Base-by-base conservation (phyloP, 2,329 filamentous ascomycete species). In the Pestalotiopsis sp. region DNA sequence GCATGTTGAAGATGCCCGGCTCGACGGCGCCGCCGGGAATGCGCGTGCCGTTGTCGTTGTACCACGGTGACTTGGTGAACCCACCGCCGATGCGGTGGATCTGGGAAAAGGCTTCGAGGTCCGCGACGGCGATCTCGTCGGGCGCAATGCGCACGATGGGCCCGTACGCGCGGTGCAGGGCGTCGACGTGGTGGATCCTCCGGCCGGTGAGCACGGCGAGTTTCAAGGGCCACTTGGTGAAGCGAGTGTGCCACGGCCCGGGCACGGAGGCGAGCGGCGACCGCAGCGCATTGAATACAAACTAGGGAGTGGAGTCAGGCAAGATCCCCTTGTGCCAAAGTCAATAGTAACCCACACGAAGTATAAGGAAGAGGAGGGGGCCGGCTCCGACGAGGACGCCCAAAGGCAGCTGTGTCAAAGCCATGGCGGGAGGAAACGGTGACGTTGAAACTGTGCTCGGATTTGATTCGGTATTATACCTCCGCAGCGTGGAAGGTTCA, bases 1-100 rank as follows among this genome's bases (percentile, higher is more conserved):
- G 75, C 3, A 81, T 82, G 24, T 70, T 79, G 73, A 85, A 85
- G 3, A 66, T 38, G n/a, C 58, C 65, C 1, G 74, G 72, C 10
- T 59, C 60, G 26, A 22, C 13, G 22, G n/a, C 20, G 39, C 39
- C 20, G 30, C 20, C 63, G 20, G 24, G 30, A 6, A 62, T 13
- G 2, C 63, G 44, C n/a, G 30, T 6, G 14, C n/a, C 24, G 10
- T 13, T 10, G 10, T 10, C 17, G n/a, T 40, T 24, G 30, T 65
- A 65, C 20, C 20, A 65, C 5, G 39, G 30, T 1, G 71, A 66
- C 66, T 78, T 78, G 17, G 67, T 67, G 24, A 73, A 77, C 7
- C 70, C 72, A 9, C 70, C 68, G 52, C 75, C 75, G 26, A 75
- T 71, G 7, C 65, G 68, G 64, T 75, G 72, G 14, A 78, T 73